Evolutionary conservation across 106 monocot species (phyloP).

Genomic region (Hemerocallis citrina): DNA sequence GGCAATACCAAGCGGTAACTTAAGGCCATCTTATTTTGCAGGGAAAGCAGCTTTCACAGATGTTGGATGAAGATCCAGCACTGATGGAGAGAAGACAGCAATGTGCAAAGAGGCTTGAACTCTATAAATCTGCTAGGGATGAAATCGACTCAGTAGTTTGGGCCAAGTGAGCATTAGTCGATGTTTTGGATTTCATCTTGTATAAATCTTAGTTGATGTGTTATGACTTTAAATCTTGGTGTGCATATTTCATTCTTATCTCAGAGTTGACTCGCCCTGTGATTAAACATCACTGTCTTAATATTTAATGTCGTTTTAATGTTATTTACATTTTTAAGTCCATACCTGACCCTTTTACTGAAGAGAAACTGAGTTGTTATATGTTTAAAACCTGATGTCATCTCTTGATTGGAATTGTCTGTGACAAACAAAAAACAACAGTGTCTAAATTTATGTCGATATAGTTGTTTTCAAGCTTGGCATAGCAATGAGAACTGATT

Average conservation of each 20-base stretch:
- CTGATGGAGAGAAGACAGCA: slow-evolving; percentile 70
- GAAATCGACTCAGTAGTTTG: slow-evolving; percentile 79
- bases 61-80: slow-evolving; percentile 85
- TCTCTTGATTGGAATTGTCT: too few relatives aligned
- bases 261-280: neutral
- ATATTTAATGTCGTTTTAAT: too few relatives aligned
- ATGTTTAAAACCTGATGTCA: too few relatives aligned
- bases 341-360: too few relatives aligned
- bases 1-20: too few relatives aligned
- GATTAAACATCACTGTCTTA: neutral
- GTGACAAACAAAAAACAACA: too few relatives aligned
- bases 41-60: slow-evolving; percentile 60
- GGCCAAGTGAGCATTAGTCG: slow-evolving; percentile 29
- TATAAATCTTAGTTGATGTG: neutral
- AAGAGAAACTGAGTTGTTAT: too few relatives aligned
- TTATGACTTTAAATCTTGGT: neutral
- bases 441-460: too few relatives aligned
- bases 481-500: too few relatives aligned
- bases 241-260: neutral
- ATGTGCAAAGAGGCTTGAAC: slow-evolving; percentile 70
- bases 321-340: too few relatives aligned
- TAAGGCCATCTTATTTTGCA: slow-evolving; percentile 8
- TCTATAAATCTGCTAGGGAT: slow-evolving; percentile 84
- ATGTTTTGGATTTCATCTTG: neutral
- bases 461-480: too few relatives aligned